Percentiles rank a stretch among this genome's conserved stretches.
Conservation (phyloP, 73 alveolate genomes). For the Paramecium sexaurelia region DNA sequence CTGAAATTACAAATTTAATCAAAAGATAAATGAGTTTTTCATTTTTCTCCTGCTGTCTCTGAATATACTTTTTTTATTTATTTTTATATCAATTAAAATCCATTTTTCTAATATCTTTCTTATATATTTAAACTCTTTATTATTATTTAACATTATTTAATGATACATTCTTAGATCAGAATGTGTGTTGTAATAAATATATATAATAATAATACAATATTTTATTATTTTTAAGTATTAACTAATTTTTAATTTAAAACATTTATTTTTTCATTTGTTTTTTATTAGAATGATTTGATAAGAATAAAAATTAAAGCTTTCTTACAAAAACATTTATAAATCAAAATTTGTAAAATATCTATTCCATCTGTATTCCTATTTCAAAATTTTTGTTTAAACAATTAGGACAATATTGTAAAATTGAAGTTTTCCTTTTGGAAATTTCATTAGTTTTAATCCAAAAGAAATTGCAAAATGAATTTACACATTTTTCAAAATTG, state of each 20-base stretch:
- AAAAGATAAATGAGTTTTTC: background rate
- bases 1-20: background rate
- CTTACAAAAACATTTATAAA: background rate
- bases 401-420: background rate
- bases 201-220: too few relatives aligned
- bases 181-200: too few relatives aligned
- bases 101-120: too few relatives aligned
- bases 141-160: too few relatives aligned
- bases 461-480: slow-evolving; percentile 2
- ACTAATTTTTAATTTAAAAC: too few relatives aligned
- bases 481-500: background rate
- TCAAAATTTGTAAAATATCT: background rate
- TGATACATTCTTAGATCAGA: too few relatives aligned
- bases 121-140: too few relatives aligned
- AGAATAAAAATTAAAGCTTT: too few relatives aligned
- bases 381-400: background rate
- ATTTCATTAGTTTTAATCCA: background rate
- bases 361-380: background rate
- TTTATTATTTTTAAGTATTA: too few relatives aligned
- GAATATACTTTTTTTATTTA: too few relatives aligned
- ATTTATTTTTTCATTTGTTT: too few relatives aligned
- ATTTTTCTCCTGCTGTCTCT: background rate
- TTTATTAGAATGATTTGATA: background rate
- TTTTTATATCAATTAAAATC: too few relatives aligned
- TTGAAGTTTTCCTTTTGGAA: background rate